Evolutionary conservation across 75 land plant species (phyloP).

Genomic region (Pinus tabuliformis): DNA sequence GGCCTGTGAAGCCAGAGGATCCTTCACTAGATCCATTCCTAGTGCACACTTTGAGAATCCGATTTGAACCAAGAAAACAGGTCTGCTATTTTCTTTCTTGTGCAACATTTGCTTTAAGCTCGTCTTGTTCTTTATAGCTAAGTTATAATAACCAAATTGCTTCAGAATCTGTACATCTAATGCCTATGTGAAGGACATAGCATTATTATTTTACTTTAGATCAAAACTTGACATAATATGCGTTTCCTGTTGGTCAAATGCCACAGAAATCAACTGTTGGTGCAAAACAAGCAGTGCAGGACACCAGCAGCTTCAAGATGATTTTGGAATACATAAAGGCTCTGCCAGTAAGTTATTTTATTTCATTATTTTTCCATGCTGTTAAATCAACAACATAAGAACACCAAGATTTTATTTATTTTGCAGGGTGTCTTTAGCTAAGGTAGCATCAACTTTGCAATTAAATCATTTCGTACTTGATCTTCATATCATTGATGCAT

Average conservation of each 20-base stretch:
- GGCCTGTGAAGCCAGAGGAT: conserved; percentile 88
- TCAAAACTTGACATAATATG: conserved; percentile 4
- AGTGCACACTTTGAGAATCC: conserved; percentile 83
- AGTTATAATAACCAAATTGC: background rate
- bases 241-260: background rate
- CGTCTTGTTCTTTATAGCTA: background rate
- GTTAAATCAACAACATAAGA: conserved; percentile 7
- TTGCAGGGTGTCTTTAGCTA: background rate
- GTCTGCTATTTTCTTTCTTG: conserved; percentile 19
- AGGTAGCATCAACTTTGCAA: background rate
- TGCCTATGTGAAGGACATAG: background rate
- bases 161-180: background rate
- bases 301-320: conserved; percentile 72
- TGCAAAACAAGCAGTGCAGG: conserved; percentile 25
- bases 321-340: conserved; percentile 91
- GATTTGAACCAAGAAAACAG: conserved; percentile 95
- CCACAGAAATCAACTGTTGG: conserved; percentile 6
- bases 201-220: background rate
- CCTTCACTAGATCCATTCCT: conserved; percentile 94
- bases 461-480: background rate
- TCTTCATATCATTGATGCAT: background rate
- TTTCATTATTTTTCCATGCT: background rate
- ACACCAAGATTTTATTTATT: background rate
- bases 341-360: conserved; percentile 63
- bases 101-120: background rate